Base-by-base conservation (phyloP, 2,329 filamentous ascomycete genomes). In the Penicillium hesseltinei region DNA sequence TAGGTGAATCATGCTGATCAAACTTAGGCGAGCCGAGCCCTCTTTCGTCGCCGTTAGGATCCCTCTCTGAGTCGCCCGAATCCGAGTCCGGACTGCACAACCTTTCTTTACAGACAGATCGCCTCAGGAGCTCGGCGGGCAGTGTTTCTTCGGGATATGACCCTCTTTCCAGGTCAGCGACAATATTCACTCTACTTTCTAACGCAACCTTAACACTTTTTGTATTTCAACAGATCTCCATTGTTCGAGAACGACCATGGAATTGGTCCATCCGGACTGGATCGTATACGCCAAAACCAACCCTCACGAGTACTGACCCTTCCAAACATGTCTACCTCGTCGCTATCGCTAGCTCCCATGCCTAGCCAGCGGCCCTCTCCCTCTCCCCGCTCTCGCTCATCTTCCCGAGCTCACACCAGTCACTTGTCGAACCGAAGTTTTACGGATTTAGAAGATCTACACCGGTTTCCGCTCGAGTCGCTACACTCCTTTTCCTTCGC, bases 401-500 rank as follows among this genome's bases (percentile, higher is more conserved):
- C 83, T 6, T 81, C 82, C 31, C 74, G 76, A 60, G 77, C 82
- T 36, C 78, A 81, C 45, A 82, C 81, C 44, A 76, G 81, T 48
- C 80, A 82, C 17, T 71, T 86, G 27, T 78, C 83, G n/a, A 87
- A 82, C 6, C 87, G 88, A 25, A 80, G 82, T 21, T 92, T 91
- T 23, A 91, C 91, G 25, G 84, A 78, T 7, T 69, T 89, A 42
- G 94, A 97, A 78, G 94, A 99, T 71, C 84, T 99, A 45, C 88
- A 88, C 45, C 88, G 92, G 50, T 99, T 99, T 72, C 93, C 94
- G 1, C 91, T 91, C 66, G 94, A 99, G 73, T 99, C 94, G 6
- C 80, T 99, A 46, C 94, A 99, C 75, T 99, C 94, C 2, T 99
- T 99, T 78, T 97, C 93, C 13, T 99, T 99, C 74, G 91, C 94